Base-by-base conservation (phyloP, 139 green algal genomes). In the Auxenochlorella protothecoides region DNA sequence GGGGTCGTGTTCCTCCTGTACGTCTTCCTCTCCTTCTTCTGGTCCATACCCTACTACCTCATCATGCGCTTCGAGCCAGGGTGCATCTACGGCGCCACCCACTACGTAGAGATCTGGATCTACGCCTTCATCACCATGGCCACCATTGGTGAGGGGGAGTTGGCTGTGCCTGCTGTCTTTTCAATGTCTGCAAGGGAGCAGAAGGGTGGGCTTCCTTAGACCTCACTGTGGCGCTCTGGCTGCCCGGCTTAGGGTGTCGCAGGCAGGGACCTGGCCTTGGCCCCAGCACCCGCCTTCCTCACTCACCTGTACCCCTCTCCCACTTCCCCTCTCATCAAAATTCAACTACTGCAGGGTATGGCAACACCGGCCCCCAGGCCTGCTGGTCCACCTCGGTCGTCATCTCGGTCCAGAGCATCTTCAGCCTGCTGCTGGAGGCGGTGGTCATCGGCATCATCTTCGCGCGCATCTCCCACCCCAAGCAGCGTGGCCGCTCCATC, bases 361-460 rank as follows among this genome's bases (percentile, higher is more conserved):
- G 90, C 57, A 86, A 88, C 61, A 84, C 87, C 5, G 81, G 77
- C 12, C 87, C 89, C 11, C 85, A 85, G 15, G 75, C 84, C 71
- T 96, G 91, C 82, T 91, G 84, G 85, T 8, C 79, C 11, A 72
- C 85, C 0, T 78, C 82, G 0, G 77, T 79, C 66, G 5, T 92
- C 51, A 79, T 95, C 51, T 77, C 78, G 5, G 68, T 90, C 3
- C 91, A 96, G 73, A 86, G 79, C n/a, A 75, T 95, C 51, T 64
- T 79, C 16, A 79, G 78, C 0, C 69, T 91, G 69, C 75, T 96
- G 61, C 69, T 94, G 71, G 84, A 96, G 67, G 83, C 85, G 53
- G 69, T 94, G 5, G 85, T 86, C 63, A 74, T 95, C 14, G 91
- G 91, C 62, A 88, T 95, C 64, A 76, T 93, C 6, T 94, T 96